phyloP scores from a whole-genome alignment of 768 basidiomycete genomes.

The Russula emetica region DNA sequence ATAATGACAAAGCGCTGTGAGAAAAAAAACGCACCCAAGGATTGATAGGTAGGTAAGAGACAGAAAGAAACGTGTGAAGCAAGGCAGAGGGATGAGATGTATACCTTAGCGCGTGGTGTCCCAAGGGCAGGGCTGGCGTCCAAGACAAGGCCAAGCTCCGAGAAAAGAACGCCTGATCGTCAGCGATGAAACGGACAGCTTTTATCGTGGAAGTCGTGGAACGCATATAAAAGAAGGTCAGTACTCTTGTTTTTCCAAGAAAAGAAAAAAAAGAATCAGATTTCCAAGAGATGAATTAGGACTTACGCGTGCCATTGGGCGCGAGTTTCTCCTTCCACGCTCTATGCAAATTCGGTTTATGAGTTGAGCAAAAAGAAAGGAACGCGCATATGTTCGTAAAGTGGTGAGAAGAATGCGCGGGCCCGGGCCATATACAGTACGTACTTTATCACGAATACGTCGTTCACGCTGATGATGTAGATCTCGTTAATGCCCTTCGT shows the following conservation, averaged over 20 bases:
- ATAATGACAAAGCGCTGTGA: conserved; percentile 59
- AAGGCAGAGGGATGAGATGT: neutral
- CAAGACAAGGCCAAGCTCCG: conserved; percentile 42
- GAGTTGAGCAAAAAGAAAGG: neutral
- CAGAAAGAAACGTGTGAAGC: neutral
- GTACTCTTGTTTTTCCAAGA: neutral
- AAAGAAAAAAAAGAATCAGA: neutral
- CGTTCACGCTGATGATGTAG: conserved; percentile 74
- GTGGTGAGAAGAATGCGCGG: neutral
- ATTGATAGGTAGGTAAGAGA: neutral
- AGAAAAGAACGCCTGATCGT: conserved; percentile 53
- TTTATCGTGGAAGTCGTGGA: neutral
- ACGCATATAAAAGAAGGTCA: neutral
- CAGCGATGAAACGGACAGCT: conserved; percentile 43
- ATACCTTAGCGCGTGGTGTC: conserved; percentile 54
- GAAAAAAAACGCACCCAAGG: neutral
- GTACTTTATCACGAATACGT: conserved; percentile 55
- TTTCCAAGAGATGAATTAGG: neutral
- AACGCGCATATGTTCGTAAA: neutral
- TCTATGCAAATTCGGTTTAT: conserved; percentile 29
- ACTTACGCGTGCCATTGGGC: conserved; percentile 49
- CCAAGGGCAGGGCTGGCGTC: conserved; percentile 57
- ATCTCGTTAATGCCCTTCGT: conserved; percentile 69
- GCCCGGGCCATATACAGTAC: too few relatives aligned
- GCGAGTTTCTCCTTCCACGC: conserved; percentile 65